Percentiles rank a stretch among this genome's conserved stretches.
These are phyloP conservation scores for Mimosa pudica DNA, from an alignment of 306 rosid genomes.

Conservation along the genomic window DNA sequence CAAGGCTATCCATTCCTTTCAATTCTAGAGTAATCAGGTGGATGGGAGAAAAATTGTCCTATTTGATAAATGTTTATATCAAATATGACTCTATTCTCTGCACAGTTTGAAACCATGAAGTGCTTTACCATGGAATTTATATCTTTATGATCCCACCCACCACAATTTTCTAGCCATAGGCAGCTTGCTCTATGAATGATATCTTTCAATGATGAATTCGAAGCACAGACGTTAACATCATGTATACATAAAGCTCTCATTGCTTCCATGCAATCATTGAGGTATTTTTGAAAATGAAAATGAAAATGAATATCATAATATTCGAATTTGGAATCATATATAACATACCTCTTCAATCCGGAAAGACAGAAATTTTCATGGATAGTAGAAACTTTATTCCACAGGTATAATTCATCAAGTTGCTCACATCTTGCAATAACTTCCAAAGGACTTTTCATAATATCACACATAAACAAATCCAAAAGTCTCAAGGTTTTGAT, in stretches of 20 bases:
- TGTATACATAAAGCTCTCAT: not conserved
- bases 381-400: fast-evolving
- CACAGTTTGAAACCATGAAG: fast-evolving
- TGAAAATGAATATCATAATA: too few relatives aligned
- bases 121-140: not conserved
- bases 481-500: conserved; percentile 1
- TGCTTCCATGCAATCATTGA: not conserved
- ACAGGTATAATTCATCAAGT: not conserved
- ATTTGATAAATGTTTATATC: not conserved
- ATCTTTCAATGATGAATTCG: not conserved
- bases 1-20: not conserved
- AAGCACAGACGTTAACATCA: fast-evolving
- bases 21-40: not conserved
- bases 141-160: not conserved
- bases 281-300: not conserved
- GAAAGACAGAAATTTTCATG: not conserved
- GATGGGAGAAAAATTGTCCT: not conserved
- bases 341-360: not conserved
- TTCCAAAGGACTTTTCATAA: not conserved
- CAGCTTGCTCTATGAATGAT: not conserved
- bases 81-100: not conserved
- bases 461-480: not conserved
- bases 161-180: not conserved
- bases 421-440: not conserved
- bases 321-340: not conserved